A percentile compares a stretch with the other conserved stretches of the same genome.
These are phyloP conservation scores for Debaryomyces prosopidis DNA, from an alignment of 805 yeast species.

Conservation along the genomic window DNA sequence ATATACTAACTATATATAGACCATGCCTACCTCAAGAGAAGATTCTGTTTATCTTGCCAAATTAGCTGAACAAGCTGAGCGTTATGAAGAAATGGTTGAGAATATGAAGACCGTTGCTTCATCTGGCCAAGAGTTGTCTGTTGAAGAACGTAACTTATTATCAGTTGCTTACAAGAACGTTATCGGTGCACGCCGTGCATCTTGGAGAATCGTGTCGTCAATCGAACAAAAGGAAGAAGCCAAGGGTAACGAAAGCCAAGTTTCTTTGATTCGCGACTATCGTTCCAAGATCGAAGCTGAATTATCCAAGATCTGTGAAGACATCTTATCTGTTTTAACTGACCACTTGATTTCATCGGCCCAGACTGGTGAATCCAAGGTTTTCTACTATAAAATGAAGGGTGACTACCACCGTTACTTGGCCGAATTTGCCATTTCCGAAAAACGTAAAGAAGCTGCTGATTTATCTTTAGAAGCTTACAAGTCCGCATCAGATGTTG, in stretches of 20 bases:
- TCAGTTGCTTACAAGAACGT: constrained; percentile 98
- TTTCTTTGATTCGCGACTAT: constrained; percentile 85
- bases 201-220: constrained; percentile 98
- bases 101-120: constrained; percentile 98
- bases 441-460: constrained; percentile 90
- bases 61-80: constrained; percentile 98
- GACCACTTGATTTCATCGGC: constrained; percentile 92
- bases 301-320: constrained; percentile 90
- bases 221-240: constrained; percentile 98
- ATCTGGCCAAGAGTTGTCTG: constrained; percentile 91
- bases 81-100: constrained; percentile 99
- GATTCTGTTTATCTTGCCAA: constrained; percentile 97
- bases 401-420: constrained; percentile 99
- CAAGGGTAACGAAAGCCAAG: constrained; percentile 92
- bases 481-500: constrained; percentile 94
- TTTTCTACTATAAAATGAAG: constrained; percentile 97
- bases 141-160: constrained; percentile 95
- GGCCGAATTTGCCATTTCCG: constrained; percentile 93
- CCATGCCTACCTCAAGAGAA: constrained; percentile 88
- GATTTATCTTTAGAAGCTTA: constrained; percentile 91
- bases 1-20: constrained; percentile 9
- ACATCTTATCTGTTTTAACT: constrained; percentile 83
- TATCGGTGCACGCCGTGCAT: constrained; percentile 98
- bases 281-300: constrained; percentile 93
- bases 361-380: constrained; percentile 95